Percentiles rank a stretch among this genome's conserved stretches.
phyloP scores from a whole-genome alignment of 1,139 yeast species.

The Kodamaea fungicola region DNA sequence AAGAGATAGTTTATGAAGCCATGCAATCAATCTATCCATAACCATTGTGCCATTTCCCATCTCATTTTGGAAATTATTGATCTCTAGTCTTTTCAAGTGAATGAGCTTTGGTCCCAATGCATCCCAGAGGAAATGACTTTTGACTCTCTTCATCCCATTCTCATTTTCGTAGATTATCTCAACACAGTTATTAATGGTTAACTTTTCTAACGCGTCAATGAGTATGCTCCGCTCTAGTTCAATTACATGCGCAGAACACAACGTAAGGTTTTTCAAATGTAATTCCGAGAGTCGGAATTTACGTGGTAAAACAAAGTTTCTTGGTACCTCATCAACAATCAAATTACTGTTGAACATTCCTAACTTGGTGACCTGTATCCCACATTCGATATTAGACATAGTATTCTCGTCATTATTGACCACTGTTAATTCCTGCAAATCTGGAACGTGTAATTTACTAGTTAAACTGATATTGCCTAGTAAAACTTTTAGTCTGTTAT shows the following conservation, averaged over 20 bases:
- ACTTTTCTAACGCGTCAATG: constrained; percentile 1
- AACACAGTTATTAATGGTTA: constrained; percentile 20
- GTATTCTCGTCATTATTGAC: constrained; percentile 5
- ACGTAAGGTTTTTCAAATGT: constrained; percentile 5
- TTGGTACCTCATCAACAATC: constrained; percentile 1
- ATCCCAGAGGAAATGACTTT: constrained; percentile 6
- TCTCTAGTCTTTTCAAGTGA: constrained; percentile 1
- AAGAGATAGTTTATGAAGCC: not conserved
- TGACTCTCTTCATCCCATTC: constrained; percentile 10
- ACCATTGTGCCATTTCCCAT: constrained; percentile 5
- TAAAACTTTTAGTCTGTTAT: constrained; percentile 6
- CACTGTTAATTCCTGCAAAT: constrained; percentile 7
- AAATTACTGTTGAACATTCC: constrained; percentile 3
- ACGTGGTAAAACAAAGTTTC: not conserved
- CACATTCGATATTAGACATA: not conserved
- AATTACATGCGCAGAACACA: constrained; percentile 5
- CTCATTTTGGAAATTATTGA: constrained; percentile 7
- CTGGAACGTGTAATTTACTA: constrained; percentile 1
- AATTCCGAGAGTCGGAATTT: constrained; percentile 4
- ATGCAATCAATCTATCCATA: constrained; percentile 2
- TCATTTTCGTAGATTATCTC: constrained; percentile 15
- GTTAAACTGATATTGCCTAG: constrained; percentile 9
- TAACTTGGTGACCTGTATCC: not conserved
- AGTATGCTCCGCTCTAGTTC: constrained; percentile 2
- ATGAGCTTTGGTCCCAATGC: constrained; percentile 3